Conservation (phyloP, 2,329 filamentous ascomycete genomes). For the Fusarium sp. region DNA sequence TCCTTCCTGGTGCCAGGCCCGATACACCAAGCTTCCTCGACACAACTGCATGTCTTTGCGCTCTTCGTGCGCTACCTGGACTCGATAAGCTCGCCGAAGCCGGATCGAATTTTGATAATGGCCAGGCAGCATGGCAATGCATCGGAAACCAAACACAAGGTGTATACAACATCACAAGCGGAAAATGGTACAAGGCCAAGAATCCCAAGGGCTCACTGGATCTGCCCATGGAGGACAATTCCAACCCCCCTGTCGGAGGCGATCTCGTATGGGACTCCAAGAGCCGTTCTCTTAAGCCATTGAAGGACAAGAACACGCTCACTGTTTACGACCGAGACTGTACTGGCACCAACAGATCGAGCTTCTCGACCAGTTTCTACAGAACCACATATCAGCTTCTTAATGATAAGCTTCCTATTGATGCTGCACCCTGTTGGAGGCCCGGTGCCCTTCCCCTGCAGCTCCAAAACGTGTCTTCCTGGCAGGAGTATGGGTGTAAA, state of each 20-base stretch:
- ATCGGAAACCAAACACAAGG: conserved; percentile 55
- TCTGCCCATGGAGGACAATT: conserved; percentile 48
- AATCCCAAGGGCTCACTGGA: conserved; percentile 37
- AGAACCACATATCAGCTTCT: conserved; percentile 41
- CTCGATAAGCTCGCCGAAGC: conserved; percentile 9
- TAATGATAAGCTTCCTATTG: conserved; percentile 44
- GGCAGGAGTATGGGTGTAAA: conserved; percentile 50
- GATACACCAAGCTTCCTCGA: conserved; percentile 53
- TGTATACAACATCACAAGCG: conserved; percentile 48
- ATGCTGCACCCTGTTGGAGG: conserved; percentile 53
- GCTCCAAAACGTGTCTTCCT: conserved; percentile 50
- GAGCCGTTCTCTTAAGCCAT: conserved; percentile 39
- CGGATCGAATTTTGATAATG: background rate
- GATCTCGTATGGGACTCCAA: conserved; percentile 44
- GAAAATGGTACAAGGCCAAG: conserved; percentile 54
- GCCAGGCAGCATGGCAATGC: conserved; percentile 52
- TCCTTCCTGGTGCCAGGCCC: conserved; percentile 44
- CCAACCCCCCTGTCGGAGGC: conserved; percentile 48
- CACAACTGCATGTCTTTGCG: conserved; percentile 51
- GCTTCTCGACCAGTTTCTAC: conserved; percentile 55
- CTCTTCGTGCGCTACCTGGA: conserved; percentile 41
- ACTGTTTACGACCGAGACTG: conserved; percentile 52
- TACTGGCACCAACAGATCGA: conserved; percentile 52
- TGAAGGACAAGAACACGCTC: conserved; percentile 38
- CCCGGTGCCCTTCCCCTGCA: conserved; percentile 52